phyloP scores from a whole-genome alignment of 2,329 filamentous ascomycete species.

The Colletotrichum paranaense region DNA sequence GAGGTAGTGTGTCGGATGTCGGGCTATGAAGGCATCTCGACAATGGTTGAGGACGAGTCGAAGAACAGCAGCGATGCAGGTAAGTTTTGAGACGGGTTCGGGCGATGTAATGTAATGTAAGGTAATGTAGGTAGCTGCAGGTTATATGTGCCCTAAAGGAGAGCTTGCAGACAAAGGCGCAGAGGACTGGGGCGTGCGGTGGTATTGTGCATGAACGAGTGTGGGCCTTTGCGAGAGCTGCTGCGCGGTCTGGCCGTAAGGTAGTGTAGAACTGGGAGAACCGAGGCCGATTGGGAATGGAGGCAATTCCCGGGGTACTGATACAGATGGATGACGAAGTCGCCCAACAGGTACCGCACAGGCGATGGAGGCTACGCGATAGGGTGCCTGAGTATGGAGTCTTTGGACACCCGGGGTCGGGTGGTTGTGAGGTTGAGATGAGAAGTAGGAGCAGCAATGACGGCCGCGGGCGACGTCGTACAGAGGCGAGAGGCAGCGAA shows the following conservation, averaged over 20 bases:
- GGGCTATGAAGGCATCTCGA: conserved; percentile 31
- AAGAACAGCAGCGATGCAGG: neutral
- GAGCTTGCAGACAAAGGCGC: conserved; percentile 40
- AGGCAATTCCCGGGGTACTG: conserved; percentile 8
- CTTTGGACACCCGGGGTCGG: neutral
- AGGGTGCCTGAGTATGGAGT: neutral
- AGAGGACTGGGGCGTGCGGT: conserved; percentile 35
- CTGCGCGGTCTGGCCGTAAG: conserved; percentile 17
- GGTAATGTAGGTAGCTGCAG: conserved; percentile 35
- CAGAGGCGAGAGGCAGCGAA: conserved; percentile 22
- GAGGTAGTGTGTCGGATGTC: conserved; percentile 4
- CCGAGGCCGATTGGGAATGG: conserved; percentile 19
- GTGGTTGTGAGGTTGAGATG: conserved; percentile 1
- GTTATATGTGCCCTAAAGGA: conserved; percentile 45
- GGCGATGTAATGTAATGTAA: conserved; percentile 35
- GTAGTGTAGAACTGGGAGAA: conserved; percentile 2
- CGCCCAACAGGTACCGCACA: neutral
- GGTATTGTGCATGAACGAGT: conserved; percentile 48
- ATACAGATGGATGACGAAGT: neutral
- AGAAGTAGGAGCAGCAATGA: conserved; percentile 1
- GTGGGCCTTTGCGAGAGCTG: conserved; percentile 38
- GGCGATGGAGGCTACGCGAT: neutral
- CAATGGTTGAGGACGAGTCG: neutral
- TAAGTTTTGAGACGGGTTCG: conserved; percentile 19
- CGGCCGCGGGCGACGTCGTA: conserved; percentile 16